These are phyloP conservation scores for Trichoderma hamatum DNA, from an alignment of 2,329 filamentous ascomycete species.

Conservation along the genomic window DNA sequence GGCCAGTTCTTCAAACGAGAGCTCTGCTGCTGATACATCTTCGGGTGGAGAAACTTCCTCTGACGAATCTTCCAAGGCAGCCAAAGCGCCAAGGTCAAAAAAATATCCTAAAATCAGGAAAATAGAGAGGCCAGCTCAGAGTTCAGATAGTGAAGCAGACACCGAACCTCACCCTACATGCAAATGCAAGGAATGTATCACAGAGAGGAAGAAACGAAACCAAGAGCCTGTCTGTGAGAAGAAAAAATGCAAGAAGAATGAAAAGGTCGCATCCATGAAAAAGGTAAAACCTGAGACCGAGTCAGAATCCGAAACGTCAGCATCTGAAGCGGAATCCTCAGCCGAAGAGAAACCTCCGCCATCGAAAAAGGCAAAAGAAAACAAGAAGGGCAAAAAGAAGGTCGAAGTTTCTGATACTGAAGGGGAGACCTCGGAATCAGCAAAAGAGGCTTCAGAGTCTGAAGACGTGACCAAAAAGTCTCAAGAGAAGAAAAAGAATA, in stretches of 20 bases:
- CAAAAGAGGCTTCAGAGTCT: constrained; percentile 23
- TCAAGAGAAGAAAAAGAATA: constrained; percentile 21
- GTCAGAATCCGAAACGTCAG: constrained; percentile 26
- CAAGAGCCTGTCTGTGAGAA: constrained; percentile 14
- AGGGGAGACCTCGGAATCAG: constrained; percentile 25
- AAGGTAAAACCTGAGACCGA: constrained; percentile 17
- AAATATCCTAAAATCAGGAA: constrained; percentile 32
- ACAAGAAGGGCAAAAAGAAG: constrained; percentile 19
- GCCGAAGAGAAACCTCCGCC: constrained; percentile 9
- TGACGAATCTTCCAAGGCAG: constrained; percentile 34
- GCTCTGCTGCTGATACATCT: constrained; percentile 9
- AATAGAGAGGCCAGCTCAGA: constrained; percentile 27
- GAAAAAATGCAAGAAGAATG: constrained; percentile 33
- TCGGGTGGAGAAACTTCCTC: constrained; percentile 31
- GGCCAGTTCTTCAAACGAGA: constrained; percentile 9
- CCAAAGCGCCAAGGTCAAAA: constrained; percentile 24
- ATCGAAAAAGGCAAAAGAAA: constrained; percentile 20
- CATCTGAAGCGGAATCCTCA: constrained; percentile 32
- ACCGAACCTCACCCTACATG: constrained; percentile 43
- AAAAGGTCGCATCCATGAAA: constrained; percentile 32
- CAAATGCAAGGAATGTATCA: constrained; percentile 34
- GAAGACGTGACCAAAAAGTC: not conserved
- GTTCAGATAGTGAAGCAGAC: constrained; percentile 36
- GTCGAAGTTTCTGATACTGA: constrained; percentile 13
- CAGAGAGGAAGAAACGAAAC: constrained; percentile 25